Conservation (phyloP, 2,329 filamentous ascomycete genomes). For the Cercospora sojina region DNA sequence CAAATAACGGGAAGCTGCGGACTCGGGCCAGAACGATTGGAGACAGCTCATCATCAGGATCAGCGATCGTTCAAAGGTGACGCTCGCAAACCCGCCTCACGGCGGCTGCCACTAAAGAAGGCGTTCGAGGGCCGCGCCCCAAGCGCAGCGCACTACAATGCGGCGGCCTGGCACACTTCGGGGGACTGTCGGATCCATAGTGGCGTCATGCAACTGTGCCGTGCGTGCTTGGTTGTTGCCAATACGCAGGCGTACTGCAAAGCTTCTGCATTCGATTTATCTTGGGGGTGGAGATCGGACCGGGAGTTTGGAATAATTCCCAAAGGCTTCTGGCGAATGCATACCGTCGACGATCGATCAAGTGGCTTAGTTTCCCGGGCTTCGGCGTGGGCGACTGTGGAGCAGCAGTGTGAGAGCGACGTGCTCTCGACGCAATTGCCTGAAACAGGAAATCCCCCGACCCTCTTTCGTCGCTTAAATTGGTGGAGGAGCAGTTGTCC, state of each 20-base stretch:
- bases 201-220: neutral
- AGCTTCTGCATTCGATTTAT: slow-evolving; percentile 1
- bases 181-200: neutral
- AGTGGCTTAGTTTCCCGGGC: neutral
- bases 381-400: neutral
- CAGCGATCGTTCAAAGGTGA: neutral
- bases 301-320: neutral
- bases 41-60: neutral
- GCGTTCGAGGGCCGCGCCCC: neutral
- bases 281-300: neutral
- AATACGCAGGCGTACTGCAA: neutral
- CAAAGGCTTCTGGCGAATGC: neutral
- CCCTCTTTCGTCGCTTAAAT: neutral
- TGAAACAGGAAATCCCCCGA: neutral
- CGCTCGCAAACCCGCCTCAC: neutral
- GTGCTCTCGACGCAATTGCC: neutral
- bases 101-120: neutral
- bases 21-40: neutral
- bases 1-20: neutral
- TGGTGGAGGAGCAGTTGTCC: neutral
- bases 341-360: neutral
- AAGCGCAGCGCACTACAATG: neutral
- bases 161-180: neutral
- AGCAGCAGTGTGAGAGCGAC: neutral
- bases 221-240: slow-evolving; percentile 6